phyloP scores from a whole-genome alignment of 1,139 yeast species.

The Yamadazyma pseudoaaseri region DNA sequence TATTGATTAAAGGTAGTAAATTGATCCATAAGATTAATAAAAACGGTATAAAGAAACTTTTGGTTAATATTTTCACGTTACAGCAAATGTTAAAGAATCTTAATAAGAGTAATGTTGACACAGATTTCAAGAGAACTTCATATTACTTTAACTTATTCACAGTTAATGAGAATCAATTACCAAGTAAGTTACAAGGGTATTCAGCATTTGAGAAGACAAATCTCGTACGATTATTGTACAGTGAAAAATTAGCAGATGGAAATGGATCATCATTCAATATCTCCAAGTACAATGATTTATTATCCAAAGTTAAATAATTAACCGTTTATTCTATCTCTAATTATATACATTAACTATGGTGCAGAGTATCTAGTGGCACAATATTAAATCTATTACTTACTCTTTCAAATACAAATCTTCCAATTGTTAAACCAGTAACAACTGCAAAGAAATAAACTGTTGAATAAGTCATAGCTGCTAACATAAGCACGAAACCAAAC shows the following conservation, averaged over 20 bases:
- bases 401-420: conserved; percentile 67
- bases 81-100: conserved; percentile 76
- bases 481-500: conserved; percentile 69
- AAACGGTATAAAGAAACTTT: conserved; percentile 66
- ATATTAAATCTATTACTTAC: conserved; percentile 23
- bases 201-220: conserved; percentile 28
- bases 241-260: conserved; percentile 45
- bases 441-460: conserved; percentile 70
- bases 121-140: conserved; percentile 57
- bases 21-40: conserved; percentile 55
- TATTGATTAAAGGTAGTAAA: conserved; percentile 60
- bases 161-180: conserved; percentile 35
- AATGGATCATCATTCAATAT: conserved; percentile 38
- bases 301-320: conserved; percentile 11
- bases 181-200: conserved; percentile 24
- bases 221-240: conserved; percentile 40
- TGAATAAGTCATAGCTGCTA: conserved; percentile 73
- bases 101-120: conserved; percentile 53
- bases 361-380: neutral
- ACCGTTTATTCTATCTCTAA: neutral
- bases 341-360: neutral
- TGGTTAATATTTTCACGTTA: conserved; percentile 66
- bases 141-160: conserved; percentile 59
- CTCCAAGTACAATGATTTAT: conserved; percentile 39
- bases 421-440: conserved; percentile 63